Evolutionary conservation across 345 rosid species (phyloP), one percentile per base, ranked within the genome.

Genomic region (Arabidopsis thaliana): DNA sequence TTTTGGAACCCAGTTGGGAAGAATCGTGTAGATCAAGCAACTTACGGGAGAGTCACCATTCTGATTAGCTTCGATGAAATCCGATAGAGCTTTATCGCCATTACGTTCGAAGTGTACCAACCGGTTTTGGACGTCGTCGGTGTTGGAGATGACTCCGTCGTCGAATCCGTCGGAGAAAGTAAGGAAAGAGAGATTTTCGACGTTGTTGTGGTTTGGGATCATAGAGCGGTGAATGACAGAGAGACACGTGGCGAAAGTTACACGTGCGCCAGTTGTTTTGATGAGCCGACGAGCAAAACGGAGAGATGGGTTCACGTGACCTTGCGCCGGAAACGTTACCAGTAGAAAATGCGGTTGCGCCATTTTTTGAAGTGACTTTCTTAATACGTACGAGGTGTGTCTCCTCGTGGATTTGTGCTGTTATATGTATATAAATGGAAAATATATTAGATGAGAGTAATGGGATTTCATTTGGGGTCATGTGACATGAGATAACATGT

Each of bases 271-370:
- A 12, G 65, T 56, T 2, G 50, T 33, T 55, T 64, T 63, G 5
- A 82, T 41, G 37, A 91, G 84, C 6, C 84, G 80, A 63, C 71
- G 82, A 71, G 92, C 87, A 11, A 87, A 85, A 23, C 82, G 82
- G 79, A 86, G 83, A 67, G 77, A 10, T 1, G 93, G 97, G 73
- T 86, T 91, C 30, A 91, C 65, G 78, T 89, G 94, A 70, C 97
- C 97, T 62, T 76, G 85, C 0, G 81, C 84, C 0, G 97, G 92
- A 46, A 34, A 82, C 2, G 88, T 74, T 13, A 91, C 73, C 0
- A 91, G 70, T 33, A 89, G 80, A 74, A 28, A 28, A 28, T 28
- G 32, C 30, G 30, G 30, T 1, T 28, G 30, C 32, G 32, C 4
- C 32, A 28, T 28, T 28, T 28, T 28, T 28, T 28, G 30, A 2